Evolutionary conservation across 2,329 filamentous ascomycete genomes (phyloP), one percentile per base, ranked within the genome.

Genomic region (Alternaria sp.): DNA sequence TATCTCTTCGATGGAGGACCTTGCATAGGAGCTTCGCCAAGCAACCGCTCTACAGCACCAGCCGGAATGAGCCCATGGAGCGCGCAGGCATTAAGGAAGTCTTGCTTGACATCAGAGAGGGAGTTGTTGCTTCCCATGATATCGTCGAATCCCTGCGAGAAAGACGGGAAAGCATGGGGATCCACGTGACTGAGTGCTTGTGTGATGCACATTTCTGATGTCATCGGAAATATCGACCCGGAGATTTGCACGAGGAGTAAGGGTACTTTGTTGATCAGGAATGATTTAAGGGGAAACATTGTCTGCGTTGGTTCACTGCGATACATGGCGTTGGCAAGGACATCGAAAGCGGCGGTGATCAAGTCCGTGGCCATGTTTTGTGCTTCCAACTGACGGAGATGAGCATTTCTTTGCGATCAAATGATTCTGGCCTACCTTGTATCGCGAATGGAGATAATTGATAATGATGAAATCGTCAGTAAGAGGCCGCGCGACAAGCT

Each of bases 61-160:
- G 93, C 89, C 0, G 90, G 88, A 23, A 98, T 89, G n/a, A 99
- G 83, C 1, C 90, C 89, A 77, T 98, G 94, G 43, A 97, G 85
- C 58, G 92, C 93, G 76, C 96, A 99, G 1, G 95, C 90, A 67
- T 96, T 96, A 44, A 97, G 87, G 69, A 98, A 98, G 65, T 97
- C 84, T 81, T 91, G 91, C 25, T 90, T 87, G 26, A 92, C 93
- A 64, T 89, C 87, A 26, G 88, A 87, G 3, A 91, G 82, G 40
- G 86, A 84, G 57, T 86, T 87, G 57, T 85, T 88, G 12, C 79
- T 82, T 32, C 81, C 82, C 76, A 84, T 84, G 21, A 82, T 81
- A 21, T 88, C 87, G 55, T 88, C 85, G 62, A 90, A 89, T 71
- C 89, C 86, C 54, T 88, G 87, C 11, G 89, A 89, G 57, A 90